Evolutionary conservation across 805 yeast species (phyloP).

Genomic region (Wickerhamiella azymoides): DNA sequence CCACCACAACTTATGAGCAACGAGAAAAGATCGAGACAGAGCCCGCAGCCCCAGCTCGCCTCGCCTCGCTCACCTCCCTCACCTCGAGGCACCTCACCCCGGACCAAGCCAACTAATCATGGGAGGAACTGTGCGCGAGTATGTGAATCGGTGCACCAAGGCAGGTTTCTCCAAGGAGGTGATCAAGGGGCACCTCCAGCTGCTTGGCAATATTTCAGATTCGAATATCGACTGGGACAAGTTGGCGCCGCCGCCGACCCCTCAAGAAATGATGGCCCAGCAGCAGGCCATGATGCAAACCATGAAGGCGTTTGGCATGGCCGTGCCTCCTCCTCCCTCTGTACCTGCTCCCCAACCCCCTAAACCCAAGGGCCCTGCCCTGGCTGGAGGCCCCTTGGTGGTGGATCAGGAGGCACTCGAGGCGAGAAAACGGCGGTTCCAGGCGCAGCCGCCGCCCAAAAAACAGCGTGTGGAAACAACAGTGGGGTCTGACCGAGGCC

Average conservation of each 20-base stretch:
- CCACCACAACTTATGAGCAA: too few species aligned
- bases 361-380: background rate
- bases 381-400: too few species aligned
- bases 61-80: too few species aligned
- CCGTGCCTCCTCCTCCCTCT: too few species aligned
- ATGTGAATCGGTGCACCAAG: background rate
- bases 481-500: background rate
- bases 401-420: background rate
- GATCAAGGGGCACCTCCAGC: background rate
- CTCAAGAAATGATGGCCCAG: background rate
- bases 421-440: background rate
- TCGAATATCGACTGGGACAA: background rate
- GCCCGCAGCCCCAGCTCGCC: too few species aligned
- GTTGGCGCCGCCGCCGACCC: background rate
- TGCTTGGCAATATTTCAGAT: background rate
- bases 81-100: too few species aligned
- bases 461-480: background rate
- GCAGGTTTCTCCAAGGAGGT: background rate
- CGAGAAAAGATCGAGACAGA: too few species aligned
- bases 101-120: too few species aligned
- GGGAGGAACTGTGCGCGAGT: background rate
- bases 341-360: too few species aligned
- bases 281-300: background rate
- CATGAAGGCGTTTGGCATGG: background rate
- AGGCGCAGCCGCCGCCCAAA: background rate